These are phyloP conservation scores for Trichoderma breve DNA, from an alignment of 2,329 filamentous ascomycete genomes.

Conservation along the genomic window DNA sequence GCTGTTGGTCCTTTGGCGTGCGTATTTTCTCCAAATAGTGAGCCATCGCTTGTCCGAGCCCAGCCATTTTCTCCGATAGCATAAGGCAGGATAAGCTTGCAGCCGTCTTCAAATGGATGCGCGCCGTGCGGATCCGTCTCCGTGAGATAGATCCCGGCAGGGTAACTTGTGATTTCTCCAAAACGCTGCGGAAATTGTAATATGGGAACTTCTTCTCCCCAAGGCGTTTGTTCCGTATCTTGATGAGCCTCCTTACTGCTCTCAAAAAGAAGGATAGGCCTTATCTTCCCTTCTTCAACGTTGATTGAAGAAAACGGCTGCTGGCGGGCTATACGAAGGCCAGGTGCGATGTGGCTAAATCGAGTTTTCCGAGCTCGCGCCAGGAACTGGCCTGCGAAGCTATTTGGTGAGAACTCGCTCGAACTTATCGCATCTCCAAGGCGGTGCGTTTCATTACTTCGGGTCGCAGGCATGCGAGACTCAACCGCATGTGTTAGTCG, in stretches of 20 bases:
- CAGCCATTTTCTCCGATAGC: conserved; percentile 4
- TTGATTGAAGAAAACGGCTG: conserved; percentile 5
- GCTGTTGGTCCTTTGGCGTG: not conserved
- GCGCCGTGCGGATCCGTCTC: conserved; percentile 2
- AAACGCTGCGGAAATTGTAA: not conserved
- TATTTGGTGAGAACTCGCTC: not conserved
- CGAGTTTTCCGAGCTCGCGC: not conserved
- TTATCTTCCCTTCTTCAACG: not conserved
- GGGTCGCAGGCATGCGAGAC: not conserved
- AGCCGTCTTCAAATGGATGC: conserved; percentile 15
- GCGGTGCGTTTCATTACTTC: not conserved
- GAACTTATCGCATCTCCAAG: not conserved
- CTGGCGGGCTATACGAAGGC: conserved; percentile 10
- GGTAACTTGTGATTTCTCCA: not conserved
- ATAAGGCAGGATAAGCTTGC: conserved; percentile 8
- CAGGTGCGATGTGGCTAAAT: conserved; percentile 2
- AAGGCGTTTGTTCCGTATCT: conserved; percentile 1
- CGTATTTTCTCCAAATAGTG: conserved; percentile 8
- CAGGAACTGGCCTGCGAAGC: conserved; percentile 3
- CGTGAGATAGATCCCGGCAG: conserved; percentile 4
- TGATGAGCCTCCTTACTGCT: conserved; percentile 6
- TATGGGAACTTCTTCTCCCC: conserved; percentile 3
- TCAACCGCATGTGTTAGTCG: conserved; percentile 8
- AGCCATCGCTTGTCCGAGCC: conserved; percentile 13
- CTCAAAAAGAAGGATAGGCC: conserved; percentile 4